phyloP scores from a whole-genome alignment of 2,329 filamentous ascomycete genomes.

The Paraphaeosphaeria minitans region DNA sequence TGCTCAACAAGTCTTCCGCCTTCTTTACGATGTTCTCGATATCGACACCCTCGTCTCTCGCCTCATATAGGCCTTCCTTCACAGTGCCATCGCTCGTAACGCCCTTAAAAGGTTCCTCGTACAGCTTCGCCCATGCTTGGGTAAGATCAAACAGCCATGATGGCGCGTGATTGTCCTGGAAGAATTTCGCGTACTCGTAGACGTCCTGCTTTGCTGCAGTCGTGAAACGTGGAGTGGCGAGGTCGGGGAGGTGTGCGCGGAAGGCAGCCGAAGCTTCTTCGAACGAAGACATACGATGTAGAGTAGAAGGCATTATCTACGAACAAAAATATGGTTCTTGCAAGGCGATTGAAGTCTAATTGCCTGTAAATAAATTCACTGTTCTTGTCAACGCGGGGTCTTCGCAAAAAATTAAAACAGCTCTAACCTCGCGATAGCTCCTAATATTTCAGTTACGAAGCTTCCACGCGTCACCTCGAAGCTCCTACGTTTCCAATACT shows the following conservation, averaged over 20 bases:
- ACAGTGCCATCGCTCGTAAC: constrained; percentile 71
- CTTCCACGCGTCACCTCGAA: background rate
- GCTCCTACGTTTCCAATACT: background rate
- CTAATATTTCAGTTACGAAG: background rate
- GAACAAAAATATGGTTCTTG: background rate
- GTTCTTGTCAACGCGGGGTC: background rate
- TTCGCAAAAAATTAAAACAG: background rate
- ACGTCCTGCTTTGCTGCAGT: constrained; percentile 67
- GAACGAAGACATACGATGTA: background rate
- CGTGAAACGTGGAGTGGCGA: constrained; percentile 65
- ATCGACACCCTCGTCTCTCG: constrained; percentile 68
- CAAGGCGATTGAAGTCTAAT: background rate
- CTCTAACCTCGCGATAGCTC: constrained; percentile 1
- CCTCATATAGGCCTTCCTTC: constrained; percentile 59
- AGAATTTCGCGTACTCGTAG: constrained; percentile 65
- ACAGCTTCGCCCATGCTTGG: constrained; percentile 45
- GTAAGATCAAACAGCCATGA: constrained; percentile 64
- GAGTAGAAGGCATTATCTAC: background rate
- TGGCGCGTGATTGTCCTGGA: constrained; percentile 63
- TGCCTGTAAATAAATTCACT: background rate
- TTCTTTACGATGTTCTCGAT: constrained; percentile 62
- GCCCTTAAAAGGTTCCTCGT: constrained; percentile 70
- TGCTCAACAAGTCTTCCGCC: constrained; percentile 53
- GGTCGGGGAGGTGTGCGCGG: constrained; percentile 66
- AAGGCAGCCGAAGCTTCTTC: constrained; percentile 47